phyloP scores from a whole-genome alignment of 345 rosid genomes.

The Hevea brasiliensis region DNA sequence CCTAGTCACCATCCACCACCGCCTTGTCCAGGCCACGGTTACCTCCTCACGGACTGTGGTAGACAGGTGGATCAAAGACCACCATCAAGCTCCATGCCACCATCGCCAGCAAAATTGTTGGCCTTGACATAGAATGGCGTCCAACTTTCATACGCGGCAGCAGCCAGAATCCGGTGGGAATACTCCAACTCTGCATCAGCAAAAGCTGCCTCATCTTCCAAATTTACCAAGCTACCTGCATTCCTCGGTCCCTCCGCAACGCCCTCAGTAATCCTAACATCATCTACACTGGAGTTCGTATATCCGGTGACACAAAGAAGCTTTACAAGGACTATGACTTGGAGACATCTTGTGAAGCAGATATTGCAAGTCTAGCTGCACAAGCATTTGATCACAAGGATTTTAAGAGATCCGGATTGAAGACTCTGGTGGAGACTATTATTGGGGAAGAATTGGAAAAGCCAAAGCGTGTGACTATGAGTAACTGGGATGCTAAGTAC shows the following conservation, averaged over 20 bases:
- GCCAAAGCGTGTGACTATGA: too few relatives aligned
- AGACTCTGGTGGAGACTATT: too few relatives aligned
- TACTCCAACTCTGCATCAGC: background rate
- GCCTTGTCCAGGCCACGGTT: background rate
- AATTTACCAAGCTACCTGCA: background rate
- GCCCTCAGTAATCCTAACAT: background rate
- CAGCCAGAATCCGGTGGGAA: background rate
- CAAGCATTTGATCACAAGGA: background rate
- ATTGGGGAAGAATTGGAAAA: too few relatives aligned
- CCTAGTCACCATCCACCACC: background rate
- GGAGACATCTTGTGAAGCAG: background rate
- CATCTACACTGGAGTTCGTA: background rate
- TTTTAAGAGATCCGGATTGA: too few relatives aligned
- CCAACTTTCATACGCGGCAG: background rate
- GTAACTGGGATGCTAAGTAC: too few relatives aligned
- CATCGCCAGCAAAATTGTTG: background rate
- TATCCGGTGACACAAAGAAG: background rate
- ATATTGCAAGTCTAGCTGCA: background rate
- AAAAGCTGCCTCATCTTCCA: slow-evolving; percentile 3
- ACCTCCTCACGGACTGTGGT: background rate
- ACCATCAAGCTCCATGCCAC: background rate
- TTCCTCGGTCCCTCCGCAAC: background rate
- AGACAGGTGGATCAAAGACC: background rate
- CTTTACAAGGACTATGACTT: too few relatives aligned
- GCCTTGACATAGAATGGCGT: background rate